phyloP scores from a whole-genome alignment of 176 grass and related monocot genomes.

The Musa itinerans region DNA sequence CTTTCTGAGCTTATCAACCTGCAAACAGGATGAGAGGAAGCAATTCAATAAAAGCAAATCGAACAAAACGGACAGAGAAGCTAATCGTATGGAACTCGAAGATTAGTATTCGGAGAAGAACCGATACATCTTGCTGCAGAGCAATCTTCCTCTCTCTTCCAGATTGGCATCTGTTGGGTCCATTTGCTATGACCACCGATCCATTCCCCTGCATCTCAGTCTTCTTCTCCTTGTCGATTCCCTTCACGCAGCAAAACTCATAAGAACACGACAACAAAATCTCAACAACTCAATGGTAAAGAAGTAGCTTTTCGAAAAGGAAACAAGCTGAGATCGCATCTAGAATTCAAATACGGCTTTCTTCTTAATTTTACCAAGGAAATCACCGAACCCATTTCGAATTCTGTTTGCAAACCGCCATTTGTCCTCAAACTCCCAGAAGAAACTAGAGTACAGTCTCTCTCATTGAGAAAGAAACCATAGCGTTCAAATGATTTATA shows the following conservation, averaged over 20 bases:
- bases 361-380: constrained; percentile 18
- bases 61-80: not conserved
- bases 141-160: constrained; percentile 78
- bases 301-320: constrained; percentile 16
- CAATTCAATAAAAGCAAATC: constrained; percentile 3
- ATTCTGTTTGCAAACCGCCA: constrained; percentile 36
- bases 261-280: constrained; percentile 43
- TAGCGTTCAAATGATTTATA: not conserved
- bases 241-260: constrained; percentile 36
- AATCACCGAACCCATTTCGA: constrained; percentile 35
- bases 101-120: not conserved
- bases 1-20: constrained; percentile 95
- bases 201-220: constrained; percentile 32
- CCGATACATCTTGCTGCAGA: constrained; percentile 78
- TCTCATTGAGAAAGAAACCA: not conserved
- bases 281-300: constrained; percentile 28
- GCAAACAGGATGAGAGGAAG: constrained; percentile 21
- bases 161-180: constrained; percentile 42
- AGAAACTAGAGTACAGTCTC: constrained; percentile 20
- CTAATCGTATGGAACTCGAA: not conserved
- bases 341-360: constrained; percentile 12
- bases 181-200: constrained; percentile 7
- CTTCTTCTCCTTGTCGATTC: constrained; percentile 61
- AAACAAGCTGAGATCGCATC: constrained; percentile 27
- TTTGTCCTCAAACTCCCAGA: constrained; percentile 14